Evolutionary conservation across 768 basidiomycete species (phyloP).

Genomic region (Dentipellis sp.): DNA sequence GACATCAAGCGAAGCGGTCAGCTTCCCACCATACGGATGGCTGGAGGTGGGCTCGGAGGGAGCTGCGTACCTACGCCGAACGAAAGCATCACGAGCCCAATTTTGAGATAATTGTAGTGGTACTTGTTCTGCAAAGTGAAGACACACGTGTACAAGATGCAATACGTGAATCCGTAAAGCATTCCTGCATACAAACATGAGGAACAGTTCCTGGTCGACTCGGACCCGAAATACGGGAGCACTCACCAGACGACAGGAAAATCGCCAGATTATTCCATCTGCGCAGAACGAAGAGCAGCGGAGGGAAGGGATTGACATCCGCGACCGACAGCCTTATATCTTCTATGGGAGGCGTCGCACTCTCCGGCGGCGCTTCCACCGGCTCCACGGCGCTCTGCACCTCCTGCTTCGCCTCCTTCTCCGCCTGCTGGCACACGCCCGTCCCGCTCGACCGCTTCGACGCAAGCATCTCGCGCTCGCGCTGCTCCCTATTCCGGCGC

Average conservation of each 20-base stretch:
- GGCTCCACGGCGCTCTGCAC: too few species aligned
- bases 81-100: constrained; percentile 69
- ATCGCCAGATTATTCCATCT: constrained; percentile 61
- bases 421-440: neutral
- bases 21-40: too few species aligned
- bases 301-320: constrained; percentile 68
- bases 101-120: constrained; percentile 54
- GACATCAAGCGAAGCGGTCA: neutral
- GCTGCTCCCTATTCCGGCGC: constrained; percentile 25
- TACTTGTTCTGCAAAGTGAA: constrained; percentile 60
- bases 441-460: constrained; percentile 18
- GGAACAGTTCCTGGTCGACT: too few species aligned
- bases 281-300: constrained; percentile 47
- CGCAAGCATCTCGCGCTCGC: constrained; percentile 11
- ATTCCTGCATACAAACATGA: constrained; percentile 33
- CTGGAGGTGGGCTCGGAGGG: too few species aligned
- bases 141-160: constrained; percentile 65
- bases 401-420: neutral
- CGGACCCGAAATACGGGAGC: neutral
- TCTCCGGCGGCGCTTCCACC: constrained; percentile 5
- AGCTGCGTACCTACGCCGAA: constrained; percentile 52
- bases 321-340: constrained; percentile 46
- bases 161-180: constrained; percentile 62
- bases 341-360: constrained; percentile 8
- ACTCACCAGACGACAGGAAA: constrained; percentile 54